These are phyloP conservation scores for Carex myosuroides DNA, from an alignment of 176 grass and related monocot species.

Conservation along the genomic window DNA sequence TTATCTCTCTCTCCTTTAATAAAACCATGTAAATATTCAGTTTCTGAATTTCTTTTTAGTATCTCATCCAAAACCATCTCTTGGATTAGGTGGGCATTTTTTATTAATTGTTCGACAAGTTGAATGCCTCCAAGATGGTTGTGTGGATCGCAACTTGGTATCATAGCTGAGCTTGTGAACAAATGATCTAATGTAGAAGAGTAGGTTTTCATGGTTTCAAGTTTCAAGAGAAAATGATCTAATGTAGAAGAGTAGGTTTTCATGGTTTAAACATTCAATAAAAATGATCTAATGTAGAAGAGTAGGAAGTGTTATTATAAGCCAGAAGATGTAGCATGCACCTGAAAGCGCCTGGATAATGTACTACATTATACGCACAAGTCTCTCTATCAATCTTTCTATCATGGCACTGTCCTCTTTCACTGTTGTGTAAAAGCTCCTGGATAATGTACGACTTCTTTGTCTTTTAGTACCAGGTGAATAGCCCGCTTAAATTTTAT, in stretches of 20 bases:
- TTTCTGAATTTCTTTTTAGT: constrained; percentile 42
- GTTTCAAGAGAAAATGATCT: not conserved
- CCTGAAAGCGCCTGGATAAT: not conserved
- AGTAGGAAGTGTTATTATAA: not conserved
- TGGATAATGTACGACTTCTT: too few relatives aligned
- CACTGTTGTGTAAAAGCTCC: not conserved
- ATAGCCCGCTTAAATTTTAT: too few relatives aligned
- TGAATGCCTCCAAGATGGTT: constrained; percentile 33
- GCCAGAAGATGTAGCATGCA: not conserved
- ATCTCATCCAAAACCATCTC: constrained; percentile 44
- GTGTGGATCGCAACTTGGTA: constrained; percentile 42
- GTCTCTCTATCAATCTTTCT: not conserved
- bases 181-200: not conserved
- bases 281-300: not conserved
- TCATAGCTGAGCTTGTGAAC: constrained; percentile 16
- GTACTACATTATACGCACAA: not conserved
- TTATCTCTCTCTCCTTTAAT: not conserved
- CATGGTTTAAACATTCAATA: not conserved
- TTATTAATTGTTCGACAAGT: constrained; percentile 56
- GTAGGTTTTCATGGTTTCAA: not conserved
- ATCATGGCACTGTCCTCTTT: not conserved
- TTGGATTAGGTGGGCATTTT: constrained; percentile 36
- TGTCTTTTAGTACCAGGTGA: too few relatives aligned
- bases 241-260: too few relatives aligned
- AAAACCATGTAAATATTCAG: constrained; percentile 55